Conservation (phyloP, 495 filamentous ascomycete genomes). For the Cercophora newfieldiana region DNA sequence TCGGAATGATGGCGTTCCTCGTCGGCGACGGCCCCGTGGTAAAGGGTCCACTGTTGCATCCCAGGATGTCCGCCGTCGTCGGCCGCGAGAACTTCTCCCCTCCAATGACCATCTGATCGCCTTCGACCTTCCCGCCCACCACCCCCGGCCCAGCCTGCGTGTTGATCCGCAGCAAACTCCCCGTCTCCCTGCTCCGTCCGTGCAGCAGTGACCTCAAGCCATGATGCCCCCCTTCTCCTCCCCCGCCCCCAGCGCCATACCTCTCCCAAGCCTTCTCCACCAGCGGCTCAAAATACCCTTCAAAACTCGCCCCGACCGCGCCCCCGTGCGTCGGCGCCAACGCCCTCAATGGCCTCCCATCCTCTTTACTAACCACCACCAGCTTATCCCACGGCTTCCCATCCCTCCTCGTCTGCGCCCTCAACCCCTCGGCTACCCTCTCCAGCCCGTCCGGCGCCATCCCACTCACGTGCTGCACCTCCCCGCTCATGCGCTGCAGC, state of each 20-base stretch:
- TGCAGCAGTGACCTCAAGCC: no score
- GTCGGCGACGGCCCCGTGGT: constrained; percentile 51
- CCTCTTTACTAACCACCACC: constrained; percentile 53
- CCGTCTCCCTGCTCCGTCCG: no score
- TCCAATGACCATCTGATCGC: constrained; percentile 35
- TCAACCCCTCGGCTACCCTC: constrained; percentile 53
- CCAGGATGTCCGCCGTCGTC: constrained; percentile 65
- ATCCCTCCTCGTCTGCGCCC: constrained; percentile 56
- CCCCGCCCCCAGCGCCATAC: constrained; percentile 11
- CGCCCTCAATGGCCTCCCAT: constrained; percentile 50
- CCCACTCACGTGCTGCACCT: constrained; percentile 60
- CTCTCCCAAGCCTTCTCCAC: constrained; percentile 62
- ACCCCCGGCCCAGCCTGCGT: constrained; percentile 42
- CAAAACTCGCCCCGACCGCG: constrained; percentile 58
- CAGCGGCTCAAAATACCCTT: constrained; percentile 64
- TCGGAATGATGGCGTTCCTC: constrained; percentile 61
- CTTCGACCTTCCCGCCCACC: constrained; percentile 27
- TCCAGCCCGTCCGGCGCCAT: constrained; percentile 61
- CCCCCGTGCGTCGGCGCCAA: constrained; percentile 67
- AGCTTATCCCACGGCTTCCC: constrained; percentile 66
- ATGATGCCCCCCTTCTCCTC: no score
- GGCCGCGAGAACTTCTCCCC: constrained; percentile 59
- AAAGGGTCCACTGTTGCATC: constrained; percentile 72
- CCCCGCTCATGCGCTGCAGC: constrained; percentile 52
- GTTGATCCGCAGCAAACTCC: constrained; percentile 43